Conservation (phyloP, 768 basidiomycete genomes). For the Russula earlei region DNA sequence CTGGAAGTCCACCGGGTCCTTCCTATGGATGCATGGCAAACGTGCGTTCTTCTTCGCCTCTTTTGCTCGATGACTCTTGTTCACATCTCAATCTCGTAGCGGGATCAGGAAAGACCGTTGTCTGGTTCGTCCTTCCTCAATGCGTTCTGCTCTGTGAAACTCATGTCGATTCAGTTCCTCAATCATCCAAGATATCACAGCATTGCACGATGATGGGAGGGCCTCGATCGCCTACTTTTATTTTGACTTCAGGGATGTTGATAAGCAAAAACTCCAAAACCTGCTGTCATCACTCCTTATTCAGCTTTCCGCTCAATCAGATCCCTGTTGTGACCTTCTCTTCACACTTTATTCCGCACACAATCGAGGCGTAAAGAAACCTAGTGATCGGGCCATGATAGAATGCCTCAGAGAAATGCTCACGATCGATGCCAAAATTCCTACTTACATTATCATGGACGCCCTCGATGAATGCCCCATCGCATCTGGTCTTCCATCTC, state of each 20-base stretch:
- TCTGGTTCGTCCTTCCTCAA: neutral
- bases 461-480: conserved; percentile 4
- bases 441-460: conserved; percentile 5
- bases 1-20: neutral
- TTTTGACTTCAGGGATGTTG: neutral
- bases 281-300: conserved; percentile 2
- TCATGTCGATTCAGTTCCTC: neutral
- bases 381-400: neutral
- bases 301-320: neutral
- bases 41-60: too few relatives aligned
- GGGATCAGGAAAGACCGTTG: neutral
- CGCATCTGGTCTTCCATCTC: neutral
- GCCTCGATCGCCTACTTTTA: conserved; percentile 2
- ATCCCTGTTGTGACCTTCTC: neutral
- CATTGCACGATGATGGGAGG: neutral
- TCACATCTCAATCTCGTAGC: neutral
- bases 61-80: neutral
- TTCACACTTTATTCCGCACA: neutral
- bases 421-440: neutral
- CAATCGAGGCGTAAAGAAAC: neutral
- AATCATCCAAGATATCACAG: neutral
- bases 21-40: neutral
- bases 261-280: neutral
- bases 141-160: neutral
- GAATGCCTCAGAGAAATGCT: conserved; percentile 6